These are phyloP conservation scores for Lantana camara DNA, from an alignment of 257 asterid genomes.

Conservation along the genomic window DNA sequence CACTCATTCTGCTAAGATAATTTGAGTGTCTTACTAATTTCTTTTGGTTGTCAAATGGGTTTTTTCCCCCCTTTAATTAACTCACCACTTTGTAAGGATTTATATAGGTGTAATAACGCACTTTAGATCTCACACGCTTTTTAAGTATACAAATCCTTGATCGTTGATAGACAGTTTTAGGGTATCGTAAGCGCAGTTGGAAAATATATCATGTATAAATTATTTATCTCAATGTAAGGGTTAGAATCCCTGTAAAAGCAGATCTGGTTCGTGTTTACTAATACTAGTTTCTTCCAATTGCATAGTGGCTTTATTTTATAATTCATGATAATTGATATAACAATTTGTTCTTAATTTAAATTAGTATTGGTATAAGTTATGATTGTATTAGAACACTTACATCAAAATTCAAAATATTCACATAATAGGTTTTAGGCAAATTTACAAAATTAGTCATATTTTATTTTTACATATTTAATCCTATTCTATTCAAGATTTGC, in stretches of 20 bases:
- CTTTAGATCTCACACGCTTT: neutral
- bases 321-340: too few species aligned
- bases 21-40: constrained; percentile 7
- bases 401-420: too few species aligned
- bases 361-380: too few species aligned
- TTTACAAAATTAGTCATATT: too few species aligned
- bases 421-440: too few species aligned
- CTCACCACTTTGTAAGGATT: neutral
- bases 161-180: neutral
- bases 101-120: neutral
- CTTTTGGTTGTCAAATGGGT: constrained; percentile 4
- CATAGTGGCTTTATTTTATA: too few species aligned
- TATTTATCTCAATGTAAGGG: neutral
- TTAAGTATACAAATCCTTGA: neutral
- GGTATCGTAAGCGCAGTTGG: neutral
- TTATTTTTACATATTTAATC: too few species aligned
- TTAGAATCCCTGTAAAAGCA: constrained; percentile 8
- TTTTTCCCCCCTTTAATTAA: neutral
- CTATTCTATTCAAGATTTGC: too few species aligned
- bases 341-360: too few species aligned
- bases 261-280: neutral
- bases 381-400: too few species aligned
- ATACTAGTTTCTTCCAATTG: too few species aligned
- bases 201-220: neutral
- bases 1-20: constrained; percentile 34